phyloP scores from a whole-genome alignment of 2,329 filamentous ascomycete genomes.

The Eutypa lata region DNA sequence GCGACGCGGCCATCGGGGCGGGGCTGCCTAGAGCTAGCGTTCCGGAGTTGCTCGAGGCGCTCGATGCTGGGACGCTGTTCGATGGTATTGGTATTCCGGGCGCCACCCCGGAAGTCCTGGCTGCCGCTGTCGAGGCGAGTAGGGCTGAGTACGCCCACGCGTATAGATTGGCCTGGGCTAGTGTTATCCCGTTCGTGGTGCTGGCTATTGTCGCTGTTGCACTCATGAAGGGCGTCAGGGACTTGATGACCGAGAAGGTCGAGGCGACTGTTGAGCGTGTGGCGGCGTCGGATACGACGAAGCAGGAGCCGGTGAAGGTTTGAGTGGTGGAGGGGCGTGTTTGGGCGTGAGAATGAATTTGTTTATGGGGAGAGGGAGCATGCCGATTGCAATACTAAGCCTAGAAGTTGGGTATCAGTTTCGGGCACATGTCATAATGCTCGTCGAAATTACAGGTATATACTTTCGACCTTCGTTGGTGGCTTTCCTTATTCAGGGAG shows the following conservation, averaged over 20 bases:
- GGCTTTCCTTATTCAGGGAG: too few relatives aligned
- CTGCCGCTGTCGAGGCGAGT: constrained; percentile 36
- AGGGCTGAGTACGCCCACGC: constrained; percentile 43
- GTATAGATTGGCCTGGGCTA: constrained; percentile 48
- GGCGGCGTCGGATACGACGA: background rate
- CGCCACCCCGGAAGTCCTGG: constrained; percentile 34
- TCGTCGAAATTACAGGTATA: too few relatives aligned
- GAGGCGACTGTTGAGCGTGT: constrained; percentile 48
- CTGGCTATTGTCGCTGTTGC: constrained; percentile 42
- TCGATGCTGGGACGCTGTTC: constrained; percentile 31
- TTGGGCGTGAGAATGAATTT: too few relatives aligned
- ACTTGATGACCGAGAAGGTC: constrained; percentile 52
- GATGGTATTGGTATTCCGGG: constrained; percentile 28
- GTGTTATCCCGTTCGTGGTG: constrained; percentile 49
- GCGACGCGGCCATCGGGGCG: constrained; percentile 37
- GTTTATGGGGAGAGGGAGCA: too few relatives aligned
- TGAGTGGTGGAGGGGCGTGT: too few relatives aligned
- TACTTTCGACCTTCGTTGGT: too few relatives aligned
- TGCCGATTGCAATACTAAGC: too few relatives aligned
- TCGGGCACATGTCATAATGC: too few relatives aligned
- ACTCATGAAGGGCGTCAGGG: constrained; percentile 44
- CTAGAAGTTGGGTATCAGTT: too few relatives aligned
- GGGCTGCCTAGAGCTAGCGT: constrained; percentile 39
- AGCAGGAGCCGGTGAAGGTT: too few relatives aligned
- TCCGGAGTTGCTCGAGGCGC: constrained; percentile 34